phyloP scores from a whole-genome alignment of 257 asterid species.

The Echites panduratus region DNA sequence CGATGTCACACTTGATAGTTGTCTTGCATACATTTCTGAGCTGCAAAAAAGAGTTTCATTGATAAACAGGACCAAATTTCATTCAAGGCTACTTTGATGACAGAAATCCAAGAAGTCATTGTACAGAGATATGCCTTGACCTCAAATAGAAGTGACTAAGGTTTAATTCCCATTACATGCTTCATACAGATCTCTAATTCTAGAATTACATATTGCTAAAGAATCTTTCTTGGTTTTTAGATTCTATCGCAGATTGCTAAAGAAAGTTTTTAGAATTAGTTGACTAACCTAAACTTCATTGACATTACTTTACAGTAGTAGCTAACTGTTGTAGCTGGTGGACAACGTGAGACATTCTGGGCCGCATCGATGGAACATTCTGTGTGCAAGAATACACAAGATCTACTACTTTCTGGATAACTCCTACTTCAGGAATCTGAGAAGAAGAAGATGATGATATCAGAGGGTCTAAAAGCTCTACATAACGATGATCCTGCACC shows the following conservation, averaged over 20 bases:
- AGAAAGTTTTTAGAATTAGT: not conserved
- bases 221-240: too few species aligned
- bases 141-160: too few species aligned
- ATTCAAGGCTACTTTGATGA: not conserved
- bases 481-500: conserved; percentile 78
- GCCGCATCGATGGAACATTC: conserved; percentile 97
- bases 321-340: conserved; percentile 93
- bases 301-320: conserved; percentile 39
- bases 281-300: not conserved
- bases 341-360: conserved; percentile 94
- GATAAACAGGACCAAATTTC: not conserved
- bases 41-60: too few species aligned
- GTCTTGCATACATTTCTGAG: too few species aligned
- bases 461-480: conserved; percentile 84
- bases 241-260: not conserved
- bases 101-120: too few species aligned
- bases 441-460: conserved; percentile 68
- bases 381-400: conserved; percentile 97
- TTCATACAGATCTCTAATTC: too few species aligned
- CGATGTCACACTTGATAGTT: too few species aligned
- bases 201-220: too few species aligned
- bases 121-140: too few species aligned
- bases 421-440: conserved; percentile 71
- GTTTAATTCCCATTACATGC: too few species aligned
- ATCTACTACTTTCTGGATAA: conserved; percentile 83